Evolutionary conservation across 2,329 filamentous ascomycete genomes (phyloP).

Genomic region (Karstenula rhodostoma): DNA sequence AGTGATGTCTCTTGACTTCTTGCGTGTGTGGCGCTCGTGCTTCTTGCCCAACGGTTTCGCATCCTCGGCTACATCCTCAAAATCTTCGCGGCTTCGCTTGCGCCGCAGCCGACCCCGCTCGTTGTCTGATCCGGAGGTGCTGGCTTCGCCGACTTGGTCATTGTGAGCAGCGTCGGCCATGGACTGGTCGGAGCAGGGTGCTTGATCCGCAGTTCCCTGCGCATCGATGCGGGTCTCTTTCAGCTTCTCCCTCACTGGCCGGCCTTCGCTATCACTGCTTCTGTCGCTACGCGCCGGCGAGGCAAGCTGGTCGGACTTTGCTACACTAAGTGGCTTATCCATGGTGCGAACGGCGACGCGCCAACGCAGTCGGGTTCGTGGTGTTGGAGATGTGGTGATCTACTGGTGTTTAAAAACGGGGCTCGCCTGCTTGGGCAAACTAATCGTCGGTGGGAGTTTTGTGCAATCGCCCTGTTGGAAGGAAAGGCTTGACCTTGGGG

Average conservation of each 20-base stretch:
- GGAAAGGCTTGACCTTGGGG: neutral
- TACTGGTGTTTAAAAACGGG: neutral
- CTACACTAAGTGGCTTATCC: slow-evolving; percentile 31
- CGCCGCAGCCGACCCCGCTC: slow-evolving; percentile 50
- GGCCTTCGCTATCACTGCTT: slow-evolving; percentile 59
- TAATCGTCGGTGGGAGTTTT: neutral
- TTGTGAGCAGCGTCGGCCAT: slow-evolving; percentile 39
- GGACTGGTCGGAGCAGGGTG: slow-evolving; percentile 25
- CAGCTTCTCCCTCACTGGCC: slow-evolving; percentile 67
- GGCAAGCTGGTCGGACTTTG: slow-evolving; percentile 25
- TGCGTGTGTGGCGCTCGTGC: slow-evolving; percentile 53
- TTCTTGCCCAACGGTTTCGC: slow-evolving; percentile 44
- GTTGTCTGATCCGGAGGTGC: slow-evolving; percentile 46
- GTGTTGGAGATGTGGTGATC: slow-evolving; percentile 16
- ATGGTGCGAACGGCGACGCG: slow-evolving; percentile 25
- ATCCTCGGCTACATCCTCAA: slow-evolving; percentile 48
- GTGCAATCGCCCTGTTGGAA: neutral
- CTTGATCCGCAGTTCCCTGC: slow-evolving; percentile 30
- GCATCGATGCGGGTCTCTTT: slow-evolving; percentile 68
- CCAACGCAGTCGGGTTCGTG: slow-evolving; percentile 11
- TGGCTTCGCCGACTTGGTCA: slow-evolving; percentile 34
- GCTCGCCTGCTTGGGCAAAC: slow-evolving; percentile 4
- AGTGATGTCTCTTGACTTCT: slow-evolving; percentile 57
- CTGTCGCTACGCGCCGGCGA: slow-evolving; percentile 51
- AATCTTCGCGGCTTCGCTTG: slow-evolving; percentile 58